Conservation (phyloP, 805 yeast genomes). For the Saccharomycopsis sp. region DNA sequence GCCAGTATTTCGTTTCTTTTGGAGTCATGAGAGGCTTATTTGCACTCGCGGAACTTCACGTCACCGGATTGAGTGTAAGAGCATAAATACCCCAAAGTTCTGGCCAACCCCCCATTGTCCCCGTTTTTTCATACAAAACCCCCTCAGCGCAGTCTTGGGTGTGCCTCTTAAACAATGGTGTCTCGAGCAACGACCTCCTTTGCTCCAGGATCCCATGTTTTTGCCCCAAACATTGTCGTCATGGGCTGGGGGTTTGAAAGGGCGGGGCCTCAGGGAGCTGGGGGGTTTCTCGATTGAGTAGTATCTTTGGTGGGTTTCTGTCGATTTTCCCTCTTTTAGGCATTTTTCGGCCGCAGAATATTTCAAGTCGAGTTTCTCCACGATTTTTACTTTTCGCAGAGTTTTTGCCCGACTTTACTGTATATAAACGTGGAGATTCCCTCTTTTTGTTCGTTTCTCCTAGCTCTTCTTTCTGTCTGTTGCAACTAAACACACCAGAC, state of each 20-base stretch:
- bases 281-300: neutral
- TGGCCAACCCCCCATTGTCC: neutral
- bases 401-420: no score
- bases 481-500: no score
- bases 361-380: neutral
- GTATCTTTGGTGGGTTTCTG: neutral
- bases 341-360: neutral
- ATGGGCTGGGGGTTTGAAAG: neutral
- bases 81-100: neutral
- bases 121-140: neutral
- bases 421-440: no score
- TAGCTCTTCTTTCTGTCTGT: neutral
- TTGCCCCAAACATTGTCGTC: neutral
- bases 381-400: neutral
- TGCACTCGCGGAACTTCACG: no score
- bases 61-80: neutral
- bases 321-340: neutral
- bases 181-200: neutral
- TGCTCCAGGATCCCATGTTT: neutral
- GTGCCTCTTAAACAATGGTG: neutral
- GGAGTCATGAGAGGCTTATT: neutral
- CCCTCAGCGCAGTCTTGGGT: no score
- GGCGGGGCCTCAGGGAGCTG: neutral
- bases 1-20: neutral
- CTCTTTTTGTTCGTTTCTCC: neutral